These are phyloP conservation scores for Trichophyton schoenleinii DNA, from an alignment of 2,329 filamentous ascomycete species.

Conservation along the genomic window DNA sequence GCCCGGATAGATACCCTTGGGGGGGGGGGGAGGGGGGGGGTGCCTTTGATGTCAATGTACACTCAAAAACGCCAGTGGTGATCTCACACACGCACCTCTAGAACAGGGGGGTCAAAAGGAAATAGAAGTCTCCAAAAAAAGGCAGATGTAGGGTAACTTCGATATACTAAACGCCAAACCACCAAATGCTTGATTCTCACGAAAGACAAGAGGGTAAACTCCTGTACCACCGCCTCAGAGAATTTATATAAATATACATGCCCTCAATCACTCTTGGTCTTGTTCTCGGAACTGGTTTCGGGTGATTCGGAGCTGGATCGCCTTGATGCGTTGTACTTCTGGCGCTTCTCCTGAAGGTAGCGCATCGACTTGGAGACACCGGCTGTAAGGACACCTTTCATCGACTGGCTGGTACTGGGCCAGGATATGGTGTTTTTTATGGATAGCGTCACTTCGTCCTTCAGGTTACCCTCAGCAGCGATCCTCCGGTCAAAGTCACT, in stretches of 20 bases:
- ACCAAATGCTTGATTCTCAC: not conserved
- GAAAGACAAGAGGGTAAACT: not conserved
- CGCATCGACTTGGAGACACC: slow-evolving; percentile 57
- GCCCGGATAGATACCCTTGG: not conserved
- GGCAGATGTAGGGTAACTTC: not conserved
- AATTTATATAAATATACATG: not conserved
- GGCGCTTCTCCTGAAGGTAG: slow-evolving; percentile 71
- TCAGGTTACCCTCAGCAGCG: slow-evolving; percentile 57
- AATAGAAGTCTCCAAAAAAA: not conserved
- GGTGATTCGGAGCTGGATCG: not conserved
- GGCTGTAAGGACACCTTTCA: slow-evolving; percentile 72
- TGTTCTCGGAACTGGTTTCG: not conserved
- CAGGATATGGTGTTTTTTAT: slow-evolving; percentile 83
- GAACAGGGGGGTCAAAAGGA: not conserved
- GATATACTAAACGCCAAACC: not conserved
- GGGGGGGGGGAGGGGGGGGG: too few species aligned
- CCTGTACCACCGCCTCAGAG: not conserved
- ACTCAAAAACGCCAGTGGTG: not conserved
- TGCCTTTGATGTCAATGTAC: not conserved
- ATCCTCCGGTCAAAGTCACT: slow-evolving; percentile 80
- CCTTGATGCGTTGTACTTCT: not conserved
- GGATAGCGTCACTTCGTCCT: slow-evolving; percentile 56
- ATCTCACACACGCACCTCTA: not conserved
- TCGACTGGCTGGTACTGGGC: slow-evolving; percentile 77
- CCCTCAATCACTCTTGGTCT: not conserved